Evolutionary conservation across 2,329 filamentous ascomycete genomes (phyloP), one percentile per base, ranked within the genome.

Genomic region (Hypoxylon sp.): DNA sequence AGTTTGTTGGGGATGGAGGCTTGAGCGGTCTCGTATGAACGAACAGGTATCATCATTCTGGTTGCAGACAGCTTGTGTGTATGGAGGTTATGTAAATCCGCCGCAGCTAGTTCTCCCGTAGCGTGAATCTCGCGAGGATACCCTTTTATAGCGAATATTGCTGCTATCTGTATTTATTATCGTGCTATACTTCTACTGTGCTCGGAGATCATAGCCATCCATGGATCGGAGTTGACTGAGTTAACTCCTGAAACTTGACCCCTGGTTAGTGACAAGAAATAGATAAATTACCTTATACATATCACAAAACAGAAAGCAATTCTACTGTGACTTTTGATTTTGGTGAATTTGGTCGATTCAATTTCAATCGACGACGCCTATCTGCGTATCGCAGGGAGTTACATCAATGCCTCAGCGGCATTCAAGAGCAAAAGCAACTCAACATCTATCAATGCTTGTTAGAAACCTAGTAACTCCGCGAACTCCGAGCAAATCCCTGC

Each of bases 61-160:
- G 58, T 59, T 63, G 54, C 44, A 57, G 42, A 55, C 35, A 60
- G 31, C 59, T 63, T 35, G 26, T 52, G 59, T 59, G 63, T 60
- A 61, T 59, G 48, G 44, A 22, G 19, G 19, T 22, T 22, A 35
- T 11, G 26, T 4, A 19, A 53, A 59, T 39, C 29, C 47, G 39
- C 48, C 24, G 39, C 33, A 60, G 59, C 46, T 64, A 64, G 59
- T 48, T 61, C 58, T 64, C 53, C 63, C 33, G 48, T 51, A 60
- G 51, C 57, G 24, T 24, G 44, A 66, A 63, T 67, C 53, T 58
- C 47, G 47, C 52, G 57, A 63, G 48, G 58, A 67, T 63, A 63
- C 59, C 59, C 54, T 59, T 63, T 51, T 37, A 31, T 11, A 11
- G 35, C 8, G 13, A 17, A 26, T 19, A 52, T 46, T 37, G 19